Conservation (phyloP, 2,329 filamentous ascomycete species). For the Xylaria sp. region DNA sequence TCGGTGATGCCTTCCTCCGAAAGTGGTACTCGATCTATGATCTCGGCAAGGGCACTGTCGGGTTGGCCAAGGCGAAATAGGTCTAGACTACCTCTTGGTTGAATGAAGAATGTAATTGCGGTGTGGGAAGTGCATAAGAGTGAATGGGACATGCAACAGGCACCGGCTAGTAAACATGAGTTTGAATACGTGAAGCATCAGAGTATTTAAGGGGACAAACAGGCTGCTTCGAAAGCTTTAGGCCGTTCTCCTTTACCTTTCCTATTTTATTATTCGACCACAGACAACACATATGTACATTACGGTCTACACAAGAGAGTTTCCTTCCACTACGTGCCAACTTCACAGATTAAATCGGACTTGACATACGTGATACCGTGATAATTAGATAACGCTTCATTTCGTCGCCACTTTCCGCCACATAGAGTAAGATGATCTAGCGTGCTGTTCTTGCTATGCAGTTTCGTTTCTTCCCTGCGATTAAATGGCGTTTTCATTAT, state of each 20-base stretch:
- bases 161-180: not conserved
- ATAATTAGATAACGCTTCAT: not conserved
- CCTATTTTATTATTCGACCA: not conserved
- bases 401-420: too few relatives aligned
- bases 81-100: not conserved
- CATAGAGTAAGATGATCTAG: too few relatives aligned
- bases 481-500: too few relatives aligned
- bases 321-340: not conserved
- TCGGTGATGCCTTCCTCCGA: slow-evolving; percentile 85
- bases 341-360: too few relatives aligned
- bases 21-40: slow-evolving; percentile 97
- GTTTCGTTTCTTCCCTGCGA: too few relatives aligned
- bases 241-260: slow-evolving; percentile 1
- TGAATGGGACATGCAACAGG: slow-evolving; percentile 1
- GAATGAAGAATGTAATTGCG: not conserved
- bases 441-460: too few relatives aligned
- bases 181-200: not conserved
- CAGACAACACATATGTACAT: slow-evolving; percentile 19
- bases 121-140: not conserved
- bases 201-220: not conserved
- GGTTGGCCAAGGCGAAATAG: slow-evolving; percentile 80
- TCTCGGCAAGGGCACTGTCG: slow-evolving; percentile 85
- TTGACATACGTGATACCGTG: not conserved
- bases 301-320: slow-evolving; percentile 18
- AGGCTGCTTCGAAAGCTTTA: not conserved